A percentile compares a stretch with the other conserved stretches of the same genome.
Conservation (phyloP, 208 protist species). For the Kentomonas sorsogonicus region DNA sequence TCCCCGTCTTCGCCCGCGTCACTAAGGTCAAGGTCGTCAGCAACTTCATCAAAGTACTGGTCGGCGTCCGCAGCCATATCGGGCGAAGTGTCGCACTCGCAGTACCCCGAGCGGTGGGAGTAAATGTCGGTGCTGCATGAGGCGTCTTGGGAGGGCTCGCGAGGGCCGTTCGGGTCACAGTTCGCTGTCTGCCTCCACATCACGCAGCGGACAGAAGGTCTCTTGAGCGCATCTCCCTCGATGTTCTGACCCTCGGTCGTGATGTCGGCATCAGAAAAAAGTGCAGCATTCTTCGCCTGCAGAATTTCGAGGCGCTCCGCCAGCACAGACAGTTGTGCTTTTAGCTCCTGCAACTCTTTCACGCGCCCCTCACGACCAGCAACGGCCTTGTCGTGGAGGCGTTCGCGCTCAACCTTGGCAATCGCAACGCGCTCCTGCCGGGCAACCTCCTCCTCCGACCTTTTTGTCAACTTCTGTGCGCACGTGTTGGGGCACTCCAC, state of each 20-base stretch:
- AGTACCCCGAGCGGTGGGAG: slow-evolving; percentile 33
- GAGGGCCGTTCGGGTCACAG: slow-evolving; percentile 24
- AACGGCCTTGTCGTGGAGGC: slow-evolving; percentile 22
- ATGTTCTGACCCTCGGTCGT: too few relatives aligned
- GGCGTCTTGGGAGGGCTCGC: slow-evolving; percentile 18
- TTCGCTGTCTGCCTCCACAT: slow-evolving; percentile 38
- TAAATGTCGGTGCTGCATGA: slow-evolving; percentile 32
- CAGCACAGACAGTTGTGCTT: too few relatives aligned
- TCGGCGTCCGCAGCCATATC: too few relatives aligned
- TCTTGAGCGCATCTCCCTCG: too few relatives aligned
- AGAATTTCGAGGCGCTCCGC: slow-evolving; percentile 14
- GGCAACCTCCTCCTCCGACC: slow-evolving; percentile 10
- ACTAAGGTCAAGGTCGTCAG: too few relatives aligned
- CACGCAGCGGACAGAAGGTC: slow-evolving; percentile 26
- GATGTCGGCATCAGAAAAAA: too few relatives aligned
- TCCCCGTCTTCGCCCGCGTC: background rate
- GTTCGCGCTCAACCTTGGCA: slow-evolving; percentile 16
- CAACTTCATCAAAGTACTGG: too few relatives aligned
- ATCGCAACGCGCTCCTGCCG: slow-evolving; percentile 23
- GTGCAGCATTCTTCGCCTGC: too few relatives aligned
- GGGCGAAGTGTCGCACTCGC: slow-evolving; percentile 33
- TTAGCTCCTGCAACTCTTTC: slow-evolving; percentile 4
- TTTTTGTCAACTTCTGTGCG: slow-evolving; percentile 27
- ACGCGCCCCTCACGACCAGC: slow-evolving; percentile 15
- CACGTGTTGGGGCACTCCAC: slow-evolving; percentile 65